A percentile compares a stretch with the other conserved stretches of the same genome.
phyloP scores from a whole-genome alignment of 768 basidiomycete species.

The Lactarius vividus region DNA sequence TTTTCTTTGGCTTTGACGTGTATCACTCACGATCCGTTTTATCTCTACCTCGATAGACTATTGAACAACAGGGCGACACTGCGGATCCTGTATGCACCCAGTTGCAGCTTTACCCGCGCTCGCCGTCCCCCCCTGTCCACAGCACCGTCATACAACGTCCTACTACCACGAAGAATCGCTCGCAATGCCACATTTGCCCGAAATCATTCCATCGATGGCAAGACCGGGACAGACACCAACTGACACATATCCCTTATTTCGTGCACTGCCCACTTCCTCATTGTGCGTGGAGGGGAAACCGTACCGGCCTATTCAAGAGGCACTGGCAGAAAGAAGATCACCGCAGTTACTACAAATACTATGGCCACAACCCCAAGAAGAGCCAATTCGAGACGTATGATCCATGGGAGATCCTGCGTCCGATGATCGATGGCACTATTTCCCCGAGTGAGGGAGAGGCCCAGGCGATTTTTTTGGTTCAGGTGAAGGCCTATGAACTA shows the following conservation, averaged over 20 bases:
- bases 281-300: conserved; percentile 5
- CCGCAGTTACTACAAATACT: not conserved
- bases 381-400: not conserved
- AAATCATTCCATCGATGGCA: not conserved
- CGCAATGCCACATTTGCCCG: not conserved
- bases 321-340: not conserved
- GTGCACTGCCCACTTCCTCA: not conserved
- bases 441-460: not conserved
- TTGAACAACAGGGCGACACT: not conserved
- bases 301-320: not conserved
- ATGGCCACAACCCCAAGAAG: not conserved
- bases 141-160: not conserved
- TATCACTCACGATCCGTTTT: not conserved
- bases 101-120: not conserved
- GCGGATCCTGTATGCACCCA: not conserved
- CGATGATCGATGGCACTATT: not conserved
- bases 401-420: not conserved
- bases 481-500: not conserved
- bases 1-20: not conserved
- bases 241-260: not conserved
- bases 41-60: not conserved
- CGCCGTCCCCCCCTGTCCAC: not conserved
- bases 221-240: not conserved
- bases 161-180: not conserved
- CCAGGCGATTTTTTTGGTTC: not conserved